Conservation (phyloP, 345 rosid species). For the Angophora floribunda region DNA sequence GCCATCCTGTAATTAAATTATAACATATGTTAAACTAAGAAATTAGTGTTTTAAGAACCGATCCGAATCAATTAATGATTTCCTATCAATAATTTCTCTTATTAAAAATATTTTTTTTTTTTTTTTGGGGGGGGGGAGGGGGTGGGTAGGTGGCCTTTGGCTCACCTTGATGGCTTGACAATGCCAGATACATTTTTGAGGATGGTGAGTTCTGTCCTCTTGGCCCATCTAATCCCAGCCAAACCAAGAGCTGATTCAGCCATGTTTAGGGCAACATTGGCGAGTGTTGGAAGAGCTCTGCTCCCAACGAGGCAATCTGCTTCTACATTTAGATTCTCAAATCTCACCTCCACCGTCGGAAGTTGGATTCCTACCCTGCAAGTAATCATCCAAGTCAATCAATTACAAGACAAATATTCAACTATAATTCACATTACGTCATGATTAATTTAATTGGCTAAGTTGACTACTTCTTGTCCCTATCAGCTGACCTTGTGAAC, state of each 20-base stretch:
- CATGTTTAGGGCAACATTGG: constrained; percentile 51
- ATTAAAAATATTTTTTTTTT: neutral
- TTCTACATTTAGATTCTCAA: constrained; percentile 49
- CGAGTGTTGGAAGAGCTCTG: constrained; percentile 74
- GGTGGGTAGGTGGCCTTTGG: neutral
- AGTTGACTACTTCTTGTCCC: neutral
- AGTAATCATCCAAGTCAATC: neutral
- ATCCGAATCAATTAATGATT: neutral
- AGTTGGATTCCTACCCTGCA: constrained; percentile 74
- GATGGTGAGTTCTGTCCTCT: constrained; percentile 60
- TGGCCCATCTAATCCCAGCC: constrained; percentile 53
- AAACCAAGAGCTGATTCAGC: constrained; percentile 46
- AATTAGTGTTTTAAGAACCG: neutral
- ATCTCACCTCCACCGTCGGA: constrained; percentile 80
- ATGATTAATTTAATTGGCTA: neutral
- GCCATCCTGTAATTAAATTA: constrained; percentile 42
- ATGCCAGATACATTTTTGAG: constrained; percentile 72
- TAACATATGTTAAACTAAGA: neutral
- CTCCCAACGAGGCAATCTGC: constrained; percentile 67
- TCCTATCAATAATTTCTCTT: neutral
- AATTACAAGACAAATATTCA: neutral
- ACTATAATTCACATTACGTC: neutral
- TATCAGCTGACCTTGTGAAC: neutral
- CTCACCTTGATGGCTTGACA: constrained; percentile 63
- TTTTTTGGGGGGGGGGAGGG: no score